Conservation (phyloP, 164 flowering plant species). For the Vitis rotundifolia region DNA sequence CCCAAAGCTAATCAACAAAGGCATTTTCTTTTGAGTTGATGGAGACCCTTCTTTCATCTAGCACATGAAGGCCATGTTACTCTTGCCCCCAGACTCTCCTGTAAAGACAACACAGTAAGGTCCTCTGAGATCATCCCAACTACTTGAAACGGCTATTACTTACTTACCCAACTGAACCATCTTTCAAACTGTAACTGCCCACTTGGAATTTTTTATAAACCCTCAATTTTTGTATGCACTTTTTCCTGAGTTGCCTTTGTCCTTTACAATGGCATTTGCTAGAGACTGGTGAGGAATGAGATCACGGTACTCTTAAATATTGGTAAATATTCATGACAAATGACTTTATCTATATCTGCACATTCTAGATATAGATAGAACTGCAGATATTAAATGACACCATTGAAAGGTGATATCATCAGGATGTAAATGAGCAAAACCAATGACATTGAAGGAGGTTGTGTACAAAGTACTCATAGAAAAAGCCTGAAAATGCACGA, state of each 20-base stretch:
- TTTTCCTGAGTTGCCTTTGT: not conserved
- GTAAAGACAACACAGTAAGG: slow-evolving; percentile 26
- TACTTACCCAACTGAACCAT: not conserved
- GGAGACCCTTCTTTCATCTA: slow-evolving; percentile 27
- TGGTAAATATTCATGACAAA: not conserved
- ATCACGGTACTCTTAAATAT: not conserved
- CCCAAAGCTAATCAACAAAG: slow-evolving; percentile 8
- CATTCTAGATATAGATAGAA: not conserved
- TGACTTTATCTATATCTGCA: not conserved
- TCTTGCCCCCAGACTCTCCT: slow-evolving; percentile 37
- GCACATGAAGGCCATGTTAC: slow-evolving; percentile 77
- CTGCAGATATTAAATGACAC: not conserved
- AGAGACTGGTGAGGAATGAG: not conserved
- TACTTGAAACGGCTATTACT: slow-evolving; percentile 13
- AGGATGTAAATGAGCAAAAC: not conserved
- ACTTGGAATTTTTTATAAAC: not conserved
- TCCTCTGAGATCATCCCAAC: slow-evolving; percentile 32
- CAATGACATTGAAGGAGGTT: not conserved
- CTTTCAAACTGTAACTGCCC: slow-evolving; percentile 11
- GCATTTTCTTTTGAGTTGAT: slow-evolving; percentile 24
- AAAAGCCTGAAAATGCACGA: not conserved
- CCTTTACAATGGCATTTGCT: not conserved
- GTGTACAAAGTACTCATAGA: not conserved
- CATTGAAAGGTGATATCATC: slow-evolving; percentile 6
- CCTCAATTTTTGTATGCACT: not conserved